Evolutionary conservation across 768 basidiomycete species (phyloP).

Genomic region (Cubamyces lactineus): DNA sequence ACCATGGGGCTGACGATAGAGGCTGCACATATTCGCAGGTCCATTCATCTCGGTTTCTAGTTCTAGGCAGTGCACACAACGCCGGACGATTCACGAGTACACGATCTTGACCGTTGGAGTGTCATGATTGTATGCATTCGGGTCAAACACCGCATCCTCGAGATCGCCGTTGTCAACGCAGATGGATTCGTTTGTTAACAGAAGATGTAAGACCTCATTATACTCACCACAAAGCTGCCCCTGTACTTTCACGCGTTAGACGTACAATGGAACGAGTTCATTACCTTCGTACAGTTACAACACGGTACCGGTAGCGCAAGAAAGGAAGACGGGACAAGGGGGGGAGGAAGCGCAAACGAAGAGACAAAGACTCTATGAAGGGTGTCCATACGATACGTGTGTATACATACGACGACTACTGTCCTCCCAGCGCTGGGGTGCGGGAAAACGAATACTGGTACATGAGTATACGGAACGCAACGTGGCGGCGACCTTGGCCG

Average conservation of each 20-base stretch:
- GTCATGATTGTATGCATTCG: too few species aligned
- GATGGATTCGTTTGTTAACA: too few species aligned
- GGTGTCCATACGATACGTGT: conserved; percentile 20
- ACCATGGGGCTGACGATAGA: too few species aligned
- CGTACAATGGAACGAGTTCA: background rate
- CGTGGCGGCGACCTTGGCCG: background rate
- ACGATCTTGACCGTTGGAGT: too few species aligned
- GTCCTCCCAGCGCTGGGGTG: background rate
- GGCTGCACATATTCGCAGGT: too few species aligned
- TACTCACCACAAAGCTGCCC: too few species aligned
- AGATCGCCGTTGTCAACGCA: too few species aligned
- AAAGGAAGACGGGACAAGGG: background rate
- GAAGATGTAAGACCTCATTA: too few species aligned
- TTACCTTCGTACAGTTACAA: conserved; percentile 20
- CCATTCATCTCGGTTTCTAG: too few species aligned
- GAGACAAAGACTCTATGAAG: conserved; percentile 12
- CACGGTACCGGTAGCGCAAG: conserved; percentile 6
- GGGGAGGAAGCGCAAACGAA: background rate
- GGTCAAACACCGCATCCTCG: too few species aligned
- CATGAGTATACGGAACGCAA: conserved; percentile 11
- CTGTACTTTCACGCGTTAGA: background rate
- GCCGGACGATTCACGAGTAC: too few species aligned
- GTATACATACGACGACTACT: conserved; percentile 17
- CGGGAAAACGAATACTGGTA: conserved; percentile 5
- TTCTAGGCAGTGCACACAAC: too few species aligned